Percentiles rank a stretch among this genome's conserved stretches.
These are phyloP conservation scores for Zygosaccharomyces sapae DNA, from an alignment of 1,139 yeast species.

Conservation along the genomic window DNA sequence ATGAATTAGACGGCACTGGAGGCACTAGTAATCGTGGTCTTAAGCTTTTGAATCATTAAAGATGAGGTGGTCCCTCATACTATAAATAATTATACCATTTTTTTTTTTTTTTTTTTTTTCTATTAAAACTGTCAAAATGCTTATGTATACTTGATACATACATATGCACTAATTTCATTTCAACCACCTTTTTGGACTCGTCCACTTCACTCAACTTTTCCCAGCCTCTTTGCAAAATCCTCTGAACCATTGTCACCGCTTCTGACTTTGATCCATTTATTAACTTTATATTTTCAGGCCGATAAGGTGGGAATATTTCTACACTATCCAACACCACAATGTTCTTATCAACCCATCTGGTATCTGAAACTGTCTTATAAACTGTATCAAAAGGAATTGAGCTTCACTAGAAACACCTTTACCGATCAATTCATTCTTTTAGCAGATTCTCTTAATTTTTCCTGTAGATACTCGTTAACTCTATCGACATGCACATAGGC, in stretches of 20 bases:
- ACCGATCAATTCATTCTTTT: slow-evolving; percentile 33
- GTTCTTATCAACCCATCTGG: slow-evolving; percentile 45
- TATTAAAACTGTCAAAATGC: slow-evolving; percentile 3
- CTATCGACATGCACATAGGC: slow-evolving; percentile 26
- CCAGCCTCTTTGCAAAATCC: slow-evolving; percentile 56
- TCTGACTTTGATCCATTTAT: slow-evolving; percentile 36
- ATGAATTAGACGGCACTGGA: slow-evolving; percentile 62
- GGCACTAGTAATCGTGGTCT: slow-evolving; percentile 57
- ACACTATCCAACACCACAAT: slow-evolving; percentile 52
- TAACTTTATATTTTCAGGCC: slow-evolving; percentile 35
- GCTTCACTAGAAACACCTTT: slow-evolving; percentile 45
- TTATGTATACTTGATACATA: background rate
- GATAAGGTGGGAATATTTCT: slow-evolving; percentile 50
- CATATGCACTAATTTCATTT: slow-evolving; percentile 12
- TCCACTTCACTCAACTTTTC: slow-evolving; percentile 43
- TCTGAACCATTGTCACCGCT: slow-evolving; percentile 47
- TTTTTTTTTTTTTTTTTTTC: too few relatives aligned
- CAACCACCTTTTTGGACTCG: slow-evolving; percentile 55
- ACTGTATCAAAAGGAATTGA: slow-evolving; percentile 45
- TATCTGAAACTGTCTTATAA: slow-evolving; percentile 48
- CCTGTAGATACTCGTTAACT: slow-evolving; percentile 23
- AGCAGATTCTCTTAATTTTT: slow-evolving; percentile 21
- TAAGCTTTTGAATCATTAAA: slow-evolving; percentile 46
- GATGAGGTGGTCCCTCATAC: slow-evolving; percentile 19
- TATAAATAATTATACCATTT: too few relatives aligned